Evolutionary conservation across 768 basidiomycete genomes (phyloP), one percentile per base, ranked within the genome.

Genomic region (Mycena albidolilacea): DNA sequence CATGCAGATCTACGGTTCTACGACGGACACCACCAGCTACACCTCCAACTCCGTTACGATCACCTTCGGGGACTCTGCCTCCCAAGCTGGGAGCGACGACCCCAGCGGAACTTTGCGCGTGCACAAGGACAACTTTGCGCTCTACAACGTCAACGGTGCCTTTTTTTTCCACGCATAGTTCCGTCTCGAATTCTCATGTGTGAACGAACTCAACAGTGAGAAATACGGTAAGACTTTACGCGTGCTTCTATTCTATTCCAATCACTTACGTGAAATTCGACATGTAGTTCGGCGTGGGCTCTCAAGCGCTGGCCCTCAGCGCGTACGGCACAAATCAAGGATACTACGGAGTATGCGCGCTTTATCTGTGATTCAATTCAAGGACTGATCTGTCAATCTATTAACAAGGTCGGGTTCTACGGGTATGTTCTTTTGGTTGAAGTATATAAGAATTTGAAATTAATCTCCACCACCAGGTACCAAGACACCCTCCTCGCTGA

Each of bases 111-210:
- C 81, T 12, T 74, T 82, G 17, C 75, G 80, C 0, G 75, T 82
- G 14, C 75, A 81, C 63, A 77, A 78, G 39, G 75, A 79, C 52
- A 73, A 79, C 55, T 78, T 81, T 52, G 72, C 76, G 38, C 48
- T 82, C 17, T 82, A 82, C 64, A 82, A 82, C 55, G 65, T 82
- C 7, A 76, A 82, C 52, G 30, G 30, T 30, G 30, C 30, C 30
- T 23, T 23, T 23, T 30, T 30, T 30, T 30, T 30, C 3, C 30
- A 30, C 30, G 30, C 30, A 3, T 30, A 4, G 30, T 30, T 30
- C 30, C 30, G 30, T 30, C 30, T 30, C 30, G 30, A 30, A 30
- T 30, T 30, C 30, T 30, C 30, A 30, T 30, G 2, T 30, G 30
- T 30, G 30, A 30, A 82, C 67, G 82, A 82, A 55, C 62, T 82